These are phyloP conservation scores for Vaccinium myrtillus DNA, from an alignment of 148 eudicot species.

Conservation along the genomic window DNA sequence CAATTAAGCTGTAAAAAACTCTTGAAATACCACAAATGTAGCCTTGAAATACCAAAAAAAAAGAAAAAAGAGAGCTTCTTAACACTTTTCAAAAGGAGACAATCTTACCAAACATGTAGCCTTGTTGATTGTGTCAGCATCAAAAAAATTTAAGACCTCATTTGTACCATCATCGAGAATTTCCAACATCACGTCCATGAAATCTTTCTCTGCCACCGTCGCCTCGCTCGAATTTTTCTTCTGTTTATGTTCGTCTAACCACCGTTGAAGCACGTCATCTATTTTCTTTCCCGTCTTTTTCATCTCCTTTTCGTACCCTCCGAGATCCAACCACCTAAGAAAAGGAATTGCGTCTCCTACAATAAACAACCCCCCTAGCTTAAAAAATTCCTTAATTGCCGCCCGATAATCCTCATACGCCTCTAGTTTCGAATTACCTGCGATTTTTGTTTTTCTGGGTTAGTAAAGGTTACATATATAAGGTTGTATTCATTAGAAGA, in stretches of 20 bases:
- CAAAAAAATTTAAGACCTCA: not conserved
- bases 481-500: too few relatives aligned
- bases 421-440: not conserved
- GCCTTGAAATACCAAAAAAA: too few relatives aligned
- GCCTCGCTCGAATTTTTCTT: not conserved
- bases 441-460: not conserved
- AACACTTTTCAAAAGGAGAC: too few relatives aligned
- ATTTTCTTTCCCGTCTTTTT: conserved; percentile 12
- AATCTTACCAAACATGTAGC: not conserved
- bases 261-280: not conserved
- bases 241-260: conserved; percentile 19
- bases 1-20: too few relatives aligned
- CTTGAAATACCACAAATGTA: too few relatives aligned
- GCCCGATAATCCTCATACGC: not conserved
- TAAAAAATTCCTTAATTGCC: conserved; percentile 18
- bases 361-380: conserved; percentile 13
- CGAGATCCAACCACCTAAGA: conserved; percentile 19
- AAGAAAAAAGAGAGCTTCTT: too few relatives aligned
- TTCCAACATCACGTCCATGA: conserved; percentile 4
- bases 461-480: not conserved
- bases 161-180: not conserved
- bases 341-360: conserved; percentile 24
- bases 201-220: not conserved
- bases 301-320: conserved; percentile 23
- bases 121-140: not conserved